Evolutionary conservation across 2,329 filamentous ascomycete genomes (phyloP).

Genomic region (Neonectria magnoliae): DNA sequence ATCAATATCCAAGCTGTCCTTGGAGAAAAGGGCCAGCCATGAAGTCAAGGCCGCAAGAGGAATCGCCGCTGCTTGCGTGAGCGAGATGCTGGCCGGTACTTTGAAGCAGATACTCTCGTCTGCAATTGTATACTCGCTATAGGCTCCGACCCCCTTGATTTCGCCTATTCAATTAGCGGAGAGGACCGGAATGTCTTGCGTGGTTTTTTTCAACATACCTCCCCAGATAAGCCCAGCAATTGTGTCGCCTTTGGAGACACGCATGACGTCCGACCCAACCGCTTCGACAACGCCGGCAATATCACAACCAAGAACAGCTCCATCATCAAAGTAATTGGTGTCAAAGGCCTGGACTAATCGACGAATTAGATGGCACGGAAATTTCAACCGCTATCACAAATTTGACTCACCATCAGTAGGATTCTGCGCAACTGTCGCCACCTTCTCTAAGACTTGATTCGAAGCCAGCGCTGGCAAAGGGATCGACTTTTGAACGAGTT

Average conservation of each 20-base stretch:
- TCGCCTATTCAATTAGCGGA: slow-evolving; percentile 30
- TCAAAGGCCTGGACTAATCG: slow-evolving; percentile 47
- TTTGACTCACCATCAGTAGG: slow-evolving; percentile 36
- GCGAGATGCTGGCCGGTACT: slow-evolving; percentile 45
- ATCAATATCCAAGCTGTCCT: slow-evolving; percentile 48
- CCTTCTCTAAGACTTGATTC: slow-evolving; percentile 40
- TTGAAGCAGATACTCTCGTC: slow-evolving; percentile 54
- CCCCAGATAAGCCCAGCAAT: slow-evolving; percentile 45
- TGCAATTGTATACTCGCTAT: slow-evolving; percentile 52
- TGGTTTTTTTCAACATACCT: slow-evolving; percentile 29
- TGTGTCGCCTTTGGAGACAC: slow-evolving; percentile 31
- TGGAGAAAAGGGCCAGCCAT: slow-evolving; percentile 52
- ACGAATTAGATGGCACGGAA: not conserved
- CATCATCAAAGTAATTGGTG: slow-evolving; percentile 49
- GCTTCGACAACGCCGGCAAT: slow-evolving; percentile 49
- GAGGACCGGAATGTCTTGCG: no score
- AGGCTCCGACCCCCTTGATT: slow-evolving; percentile 48
- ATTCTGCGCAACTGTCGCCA: slow-evolving; percentile 40
- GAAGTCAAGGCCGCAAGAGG: slow-evolving; percentile 53
- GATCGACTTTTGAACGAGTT: slow-evolving; percentile 28
- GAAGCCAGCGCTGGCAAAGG: slow-evolving; percentile 21
- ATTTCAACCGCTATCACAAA: no score
- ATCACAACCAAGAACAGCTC: slow-evolving; percentile 50
- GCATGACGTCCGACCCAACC: slow-evolving; percentile 40
- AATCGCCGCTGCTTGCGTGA: slow-evolving; percentile 49